Percentiles rank a stretch among this genome's conserved stretches.
phyloP scores from a whole-genome alignment of 139 green algal genomes.

The Deuterostichococcus epilithicus region DNA sequence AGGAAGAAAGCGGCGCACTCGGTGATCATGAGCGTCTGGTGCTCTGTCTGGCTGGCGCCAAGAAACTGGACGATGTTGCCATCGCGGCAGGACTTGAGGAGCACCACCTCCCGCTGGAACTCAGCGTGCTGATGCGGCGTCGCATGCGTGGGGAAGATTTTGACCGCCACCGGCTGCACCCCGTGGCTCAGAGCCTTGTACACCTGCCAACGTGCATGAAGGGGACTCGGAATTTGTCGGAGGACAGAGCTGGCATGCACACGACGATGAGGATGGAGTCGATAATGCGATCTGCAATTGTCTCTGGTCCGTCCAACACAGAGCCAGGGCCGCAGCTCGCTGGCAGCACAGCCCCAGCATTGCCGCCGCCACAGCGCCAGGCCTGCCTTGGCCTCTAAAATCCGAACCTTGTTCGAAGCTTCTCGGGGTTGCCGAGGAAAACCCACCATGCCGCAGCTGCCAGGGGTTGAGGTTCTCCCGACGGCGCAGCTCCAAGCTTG shows the following conservation, averaged over 20 bases:
- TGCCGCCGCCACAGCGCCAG: neutral
- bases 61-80: conserved; percentile 16
- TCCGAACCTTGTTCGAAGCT: neutral
- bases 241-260: neutral
- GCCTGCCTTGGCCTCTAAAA: neutral
- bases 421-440: too few species aligned
- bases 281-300: too few species aligned
- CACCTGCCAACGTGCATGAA: neutral
- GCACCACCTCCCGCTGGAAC: conserved; percentile 1
- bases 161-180: conserved; percentile 3
- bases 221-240: neutral
- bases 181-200: conserved; percentile 5
- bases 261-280: too few species aligned
- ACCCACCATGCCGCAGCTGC: too few species aligned
- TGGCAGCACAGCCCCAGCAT: neutral
- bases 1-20: too few species aligned
- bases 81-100: neutral
- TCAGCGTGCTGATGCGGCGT: neutral
- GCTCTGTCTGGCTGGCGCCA: neutral
- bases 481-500: too few species aligned
- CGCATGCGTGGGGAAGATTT: neutral
- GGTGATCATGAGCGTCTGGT: conserved; percentile 3
- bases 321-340: neutral
- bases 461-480: too few species aligned
- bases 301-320: neutral